A percentile compares a stretch with the other conserved stretches of the same genome.
Conservation (phyloP, 441 rosid species). For the Oxalis stricta region DNA sequence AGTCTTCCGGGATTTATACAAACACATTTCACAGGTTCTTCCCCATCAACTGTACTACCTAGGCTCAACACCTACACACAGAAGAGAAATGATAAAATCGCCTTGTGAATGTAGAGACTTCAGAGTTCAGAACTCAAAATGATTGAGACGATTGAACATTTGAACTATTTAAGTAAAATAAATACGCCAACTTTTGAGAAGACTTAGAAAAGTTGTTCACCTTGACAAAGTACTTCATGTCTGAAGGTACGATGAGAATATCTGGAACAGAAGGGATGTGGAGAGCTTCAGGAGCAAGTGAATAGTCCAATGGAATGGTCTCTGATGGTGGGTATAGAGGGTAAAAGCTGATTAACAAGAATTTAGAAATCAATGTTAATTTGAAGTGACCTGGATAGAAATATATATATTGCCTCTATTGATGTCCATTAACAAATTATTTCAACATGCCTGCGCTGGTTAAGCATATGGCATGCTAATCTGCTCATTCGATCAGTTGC, state of each 20-base stretch:
- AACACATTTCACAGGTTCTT: slow-evolving; percentile 45
- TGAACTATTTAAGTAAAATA: neutral
- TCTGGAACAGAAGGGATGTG: slow-evolving; percentile 46
- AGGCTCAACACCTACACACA: slow-evolving; percentile 40
- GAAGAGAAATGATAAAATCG: neutral
- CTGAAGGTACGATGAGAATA: slow-evolving; percentile 78
- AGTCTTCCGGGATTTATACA: slow-evolving; percentile 92
- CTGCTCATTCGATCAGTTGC: slow-evolving; percentile 70
- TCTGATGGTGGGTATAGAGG: slow-evolving; percentile 88
- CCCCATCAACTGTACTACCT: slow-evolving; percentile 43
- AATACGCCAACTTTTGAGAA: too few relatives aligned
- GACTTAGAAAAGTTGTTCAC: slow-evolving; percentile 18
- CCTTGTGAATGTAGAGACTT: neutral
- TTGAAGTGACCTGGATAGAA: neutral
- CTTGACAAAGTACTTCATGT: slow-evolving; percentile 78
- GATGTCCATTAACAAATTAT: too few relatives aligned
- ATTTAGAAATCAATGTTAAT: neutral
- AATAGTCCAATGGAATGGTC: slow-evolving; percentile 65
- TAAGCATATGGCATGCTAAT: slow-evolving; percentile 66
- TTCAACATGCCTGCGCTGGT: slow-evolving; percentile 51
- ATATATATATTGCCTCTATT: neutral
- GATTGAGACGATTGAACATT: neutral
- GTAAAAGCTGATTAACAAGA: slow-evolving; percentile 53
- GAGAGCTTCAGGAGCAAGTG: slow-evolving; percentile 67
- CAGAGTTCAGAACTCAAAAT: neutral